Conservation (phyloP, 2,329 filamentous ascomycete species). For the Colletotrichum zoysiae region DNA sequence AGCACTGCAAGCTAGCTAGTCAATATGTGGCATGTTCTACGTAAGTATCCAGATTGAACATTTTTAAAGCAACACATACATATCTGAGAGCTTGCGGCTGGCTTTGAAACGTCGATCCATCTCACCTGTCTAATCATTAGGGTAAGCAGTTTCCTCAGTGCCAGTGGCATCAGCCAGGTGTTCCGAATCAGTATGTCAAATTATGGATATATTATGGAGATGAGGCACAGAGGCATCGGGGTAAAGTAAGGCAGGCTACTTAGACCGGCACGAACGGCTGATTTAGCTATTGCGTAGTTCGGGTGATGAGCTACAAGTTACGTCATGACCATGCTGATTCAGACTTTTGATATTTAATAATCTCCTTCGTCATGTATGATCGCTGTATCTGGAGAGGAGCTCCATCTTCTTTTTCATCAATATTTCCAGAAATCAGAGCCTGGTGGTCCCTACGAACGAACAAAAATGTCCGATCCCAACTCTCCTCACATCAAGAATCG, state of each 20-base stretch:
- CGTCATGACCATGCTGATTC: slow-evolving; percentile 28
- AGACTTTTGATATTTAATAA: background rate
- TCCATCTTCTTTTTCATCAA: background rate
- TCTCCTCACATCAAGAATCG: slow-evolving; percentile 45
- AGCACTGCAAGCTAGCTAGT: background rate
- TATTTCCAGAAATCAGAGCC: background rate
- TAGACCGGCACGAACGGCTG: slow-evolving; percentile 2
- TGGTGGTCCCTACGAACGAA: no score
- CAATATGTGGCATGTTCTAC: background rate
- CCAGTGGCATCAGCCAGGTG: background rate
- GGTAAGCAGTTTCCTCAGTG: no score
- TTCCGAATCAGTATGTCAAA: background rate
- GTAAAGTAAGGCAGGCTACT: no score
- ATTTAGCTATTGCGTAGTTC: slow-evolving; percentile 27
- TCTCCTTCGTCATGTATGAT: no score
- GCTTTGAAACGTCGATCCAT: background rate
- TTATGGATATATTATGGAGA: background rate
- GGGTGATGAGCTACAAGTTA: slow-evolving; percentile 26
- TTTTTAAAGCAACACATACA: background rate
- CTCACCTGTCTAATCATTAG: background rate
- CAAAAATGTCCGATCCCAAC: slow-evolving; percentile 42
- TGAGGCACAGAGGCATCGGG: background rate
- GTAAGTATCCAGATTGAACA: no score
- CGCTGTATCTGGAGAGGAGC: background rate
- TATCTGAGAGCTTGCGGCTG: background rate